phyloP scores from a whole-genome alignment of 2,329 filamentous ascomycete genomes.

The Cladophialophora psammophila region DNA sequence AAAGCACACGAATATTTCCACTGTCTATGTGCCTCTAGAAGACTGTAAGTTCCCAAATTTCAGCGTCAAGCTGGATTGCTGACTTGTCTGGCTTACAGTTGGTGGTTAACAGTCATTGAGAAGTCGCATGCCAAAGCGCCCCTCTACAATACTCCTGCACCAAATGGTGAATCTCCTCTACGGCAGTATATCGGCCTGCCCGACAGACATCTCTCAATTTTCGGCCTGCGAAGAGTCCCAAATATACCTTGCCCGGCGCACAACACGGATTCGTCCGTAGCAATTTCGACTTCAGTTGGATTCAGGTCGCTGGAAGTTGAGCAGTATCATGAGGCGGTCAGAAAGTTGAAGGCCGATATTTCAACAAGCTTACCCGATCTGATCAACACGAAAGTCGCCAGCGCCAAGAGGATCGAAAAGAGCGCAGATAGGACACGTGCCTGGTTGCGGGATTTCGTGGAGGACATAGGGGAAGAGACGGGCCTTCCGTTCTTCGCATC shows the following conservation, averaged over 20 bases:
- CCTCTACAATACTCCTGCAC: conserved; percentile 59
- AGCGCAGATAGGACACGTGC: conserved; percentile 86
- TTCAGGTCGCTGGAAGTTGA: conserved; percentile 74
- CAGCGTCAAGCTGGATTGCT: conserved; percentile 43
- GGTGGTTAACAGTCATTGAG: conserved; percentile 67
- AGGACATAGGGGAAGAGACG: conserved; percentile 6
- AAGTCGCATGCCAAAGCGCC: conserved; percentile 57
- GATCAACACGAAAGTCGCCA: conserved; percentile 66
- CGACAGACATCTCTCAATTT: conserved; percentile 68
- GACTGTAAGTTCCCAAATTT: conserved; percentile 73
- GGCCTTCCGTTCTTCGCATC: conserved; percentile 66
- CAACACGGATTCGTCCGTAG: conserved; percentile 74
- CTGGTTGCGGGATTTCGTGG: conserved; percentile 73
- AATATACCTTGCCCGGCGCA: conserved; percentile 72
- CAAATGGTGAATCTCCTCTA: conserved; percentile 63
- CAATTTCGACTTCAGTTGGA: conserved; percentile 85
- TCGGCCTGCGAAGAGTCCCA: conserved; percentile 80
- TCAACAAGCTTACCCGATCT: conserved; percentile 79
- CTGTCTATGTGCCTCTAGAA: conserved; percentile 83
- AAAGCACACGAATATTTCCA: conserved; percentile 69
- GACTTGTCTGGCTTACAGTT: conserved; percentile 48
- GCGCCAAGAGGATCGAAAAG: conserved; percentile 76
- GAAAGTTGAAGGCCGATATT: conserved; percentile 78
- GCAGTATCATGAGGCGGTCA: conserved; percentile 72
- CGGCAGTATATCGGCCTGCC: conserved; percentile 80